Conservation (phyloP, 2,329 filamentous ascomycete species). For the Mariannaea sp. region DNA sequence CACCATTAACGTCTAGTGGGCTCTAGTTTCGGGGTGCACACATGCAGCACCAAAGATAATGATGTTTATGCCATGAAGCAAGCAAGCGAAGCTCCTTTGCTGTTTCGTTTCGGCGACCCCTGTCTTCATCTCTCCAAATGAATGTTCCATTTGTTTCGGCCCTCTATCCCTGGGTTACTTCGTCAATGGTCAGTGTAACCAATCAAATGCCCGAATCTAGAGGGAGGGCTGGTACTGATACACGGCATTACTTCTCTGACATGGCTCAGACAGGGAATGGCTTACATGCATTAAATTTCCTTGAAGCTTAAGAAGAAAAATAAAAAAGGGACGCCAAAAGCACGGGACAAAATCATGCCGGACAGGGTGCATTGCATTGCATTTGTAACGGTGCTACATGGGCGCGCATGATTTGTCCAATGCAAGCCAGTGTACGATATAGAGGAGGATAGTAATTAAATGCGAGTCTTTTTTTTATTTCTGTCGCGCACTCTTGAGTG, state of each 20-base stretch:
- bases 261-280: constrained; percentile 16
- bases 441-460: too few relatives aligned
- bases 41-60: background rate
- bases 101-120: constrained; percentile 29
- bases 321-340: background rate
- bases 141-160: constrained; percentile 15
- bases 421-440: background rate
- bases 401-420: background rate
- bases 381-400: background rate
- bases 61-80: constrained; percentile 7
- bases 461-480: too few relatives aligned
- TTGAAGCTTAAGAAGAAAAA: background rate
- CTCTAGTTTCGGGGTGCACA: constrained; percentile 3
- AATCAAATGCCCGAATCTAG: constrained; percentile 17
- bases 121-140: constrained; percentile 14
- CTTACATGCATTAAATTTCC: constrained; percentile 11
- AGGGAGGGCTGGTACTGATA: constrained; percentile 27
- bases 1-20: too few relatives aligned
- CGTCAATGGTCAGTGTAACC: constrained; percentile 1
- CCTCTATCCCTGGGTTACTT: constrained; percentile 18
- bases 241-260: constrained; percentile 31
- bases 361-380: background rate
- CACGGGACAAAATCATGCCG: constrained; percentile 10
- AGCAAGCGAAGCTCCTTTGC: background rate
- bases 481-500: background rate